phyloP scores from a whole-genome alignment of 73 alveolate genomes.

The Stentor coeruleus region DNA sequence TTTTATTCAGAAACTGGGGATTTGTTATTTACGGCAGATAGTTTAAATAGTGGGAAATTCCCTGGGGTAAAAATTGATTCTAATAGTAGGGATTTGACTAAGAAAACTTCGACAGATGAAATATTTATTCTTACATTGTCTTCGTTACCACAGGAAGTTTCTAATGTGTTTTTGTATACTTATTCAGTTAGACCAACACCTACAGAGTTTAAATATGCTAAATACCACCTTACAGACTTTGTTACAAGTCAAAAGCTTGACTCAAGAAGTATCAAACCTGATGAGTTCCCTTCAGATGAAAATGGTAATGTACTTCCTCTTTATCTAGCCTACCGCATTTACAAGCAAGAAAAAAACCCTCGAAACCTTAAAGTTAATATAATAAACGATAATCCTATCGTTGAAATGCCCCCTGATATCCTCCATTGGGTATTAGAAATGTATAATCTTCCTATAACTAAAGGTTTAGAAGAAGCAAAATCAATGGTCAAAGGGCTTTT shows the following conservation, averaged over 20 bases:
- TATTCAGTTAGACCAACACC: background rate
- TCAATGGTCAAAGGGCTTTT: background rate
- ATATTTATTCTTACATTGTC: too few species aligned
- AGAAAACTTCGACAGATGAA: background rate
- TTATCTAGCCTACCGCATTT: background rate
- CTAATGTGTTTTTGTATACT: background rate
- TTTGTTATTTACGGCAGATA: too few species aligned
- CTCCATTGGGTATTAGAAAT: background rate
- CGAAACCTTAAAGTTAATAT: background rate
- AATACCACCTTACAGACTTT: background rate
- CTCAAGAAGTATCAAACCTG: background rate
- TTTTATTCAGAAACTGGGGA: slow-evolving; percentile 6
- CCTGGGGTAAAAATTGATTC: too few species aligned
- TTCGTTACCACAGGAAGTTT: background rate
- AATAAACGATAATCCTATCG: background rate
- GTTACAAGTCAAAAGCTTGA: background rate
- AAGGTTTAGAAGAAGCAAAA: background rate
- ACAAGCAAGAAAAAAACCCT: background rate
- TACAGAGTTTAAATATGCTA: background rate
- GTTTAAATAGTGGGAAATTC: too few species aligned
- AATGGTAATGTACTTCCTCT: background rate
- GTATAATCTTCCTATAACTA: background rate
- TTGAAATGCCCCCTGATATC: background rate
- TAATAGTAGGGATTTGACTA: background rate
- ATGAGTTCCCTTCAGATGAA: background rate